Evolutionary conservation across 306 rosid genomes (phyloP).

Genomic region (Inga laurina): DNA sequence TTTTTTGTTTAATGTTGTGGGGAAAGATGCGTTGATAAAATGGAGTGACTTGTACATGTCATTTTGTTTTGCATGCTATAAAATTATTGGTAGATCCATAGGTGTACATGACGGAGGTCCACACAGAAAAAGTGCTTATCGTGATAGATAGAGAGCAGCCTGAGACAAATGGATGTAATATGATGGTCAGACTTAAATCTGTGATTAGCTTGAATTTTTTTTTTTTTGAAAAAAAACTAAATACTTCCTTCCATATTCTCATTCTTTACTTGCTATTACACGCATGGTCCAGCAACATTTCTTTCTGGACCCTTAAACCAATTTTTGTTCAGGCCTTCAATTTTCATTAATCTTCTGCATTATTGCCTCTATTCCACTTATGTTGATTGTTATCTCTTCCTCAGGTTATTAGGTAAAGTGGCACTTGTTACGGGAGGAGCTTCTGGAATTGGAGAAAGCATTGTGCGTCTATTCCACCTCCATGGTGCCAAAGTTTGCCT

Average conservation of each 20-base stretch:
- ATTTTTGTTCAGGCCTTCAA: not conserved
- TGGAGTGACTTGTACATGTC: not conserved
- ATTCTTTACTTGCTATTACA: conserved; percentile 1
- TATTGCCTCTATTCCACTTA: not conserved
- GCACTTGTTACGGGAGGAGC: conserved; percentile 94
- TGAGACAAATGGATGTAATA: not conserved
- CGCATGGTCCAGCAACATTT: not conserved
- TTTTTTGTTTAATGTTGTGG: not conserved
- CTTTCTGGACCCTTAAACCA: not conserved
- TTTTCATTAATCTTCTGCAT: not conserved
- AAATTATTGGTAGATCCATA: not conserved
- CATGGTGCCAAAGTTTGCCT: conserved; percentile 88
- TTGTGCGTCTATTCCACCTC: conserved; percentile 59
- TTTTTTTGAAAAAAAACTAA: too few species aligned
- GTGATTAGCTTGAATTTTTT: not conserved
- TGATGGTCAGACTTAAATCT: not conserved
- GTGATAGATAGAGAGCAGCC: not conserved
- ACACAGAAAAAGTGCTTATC: not conserved
- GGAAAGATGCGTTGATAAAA: not conserved
- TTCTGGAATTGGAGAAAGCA: conserved; percentile 85
- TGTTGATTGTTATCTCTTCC: not conserved
- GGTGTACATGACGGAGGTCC: not conserved
- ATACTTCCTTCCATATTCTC: not conserved
- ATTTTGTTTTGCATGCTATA: not conserved
- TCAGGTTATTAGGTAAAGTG: conserved; percentile 79